These are phyloP conservation scores for Pseudocercospora crystallina DNA, from an alignment of 2,329 filamentous ascomycete genomes.

Conservation along the genomic window DNA sequence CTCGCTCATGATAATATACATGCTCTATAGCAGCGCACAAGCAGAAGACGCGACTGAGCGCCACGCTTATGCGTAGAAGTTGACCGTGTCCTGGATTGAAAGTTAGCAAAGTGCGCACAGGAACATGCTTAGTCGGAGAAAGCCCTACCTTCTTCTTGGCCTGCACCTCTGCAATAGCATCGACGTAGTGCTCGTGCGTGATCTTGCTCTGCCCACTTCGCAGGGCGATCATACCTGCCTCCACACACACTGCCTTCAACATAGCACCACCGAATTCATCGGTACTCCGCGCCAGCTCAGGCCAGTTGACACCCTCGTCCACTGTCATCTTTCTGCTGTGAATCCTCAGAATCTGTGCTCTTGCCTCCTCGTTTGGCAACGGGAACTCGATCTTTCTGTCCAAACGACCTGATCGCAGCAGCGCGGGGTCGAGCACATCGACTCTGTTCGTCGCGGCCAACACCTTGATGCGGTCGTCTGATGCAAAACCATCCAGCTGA, in stretches of 20 bases:
- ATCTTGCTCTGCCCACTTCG: slow-evolving; percentile 95
- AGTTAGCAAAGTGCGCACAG: slow-evolving; percentile 10
- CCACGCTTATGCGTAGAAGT: slow-evolving; percentile 36
- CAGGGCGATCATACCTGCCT: slow-evolving; percentile 98
- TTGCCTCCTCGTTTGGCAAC: slow-evolving; percentile 93
- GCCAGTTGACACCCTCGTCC: slow-evolving; percentile 90
- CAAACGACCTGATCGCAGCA: slow-evolving; percentile 91
- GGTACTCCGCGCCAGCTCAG: slow-evolving; percentile 89
- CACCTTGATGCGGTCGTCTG: slow-evolving; percentile 91
- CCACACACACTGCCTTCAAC: slow-evolving; percentile 97
- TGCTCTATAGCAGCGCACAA: slow-evolving; percentile 12
- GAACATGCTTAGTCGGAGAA: not conserved
- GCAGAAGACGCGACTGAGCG: slow-evolving; percentile 7
- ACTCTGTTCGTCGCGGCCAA: slow-evolving; percentile 99
- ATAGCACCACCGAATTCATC: slow-evolving; percentile 98
- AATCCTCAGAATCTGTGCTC: slow-evolving; percentile 95
- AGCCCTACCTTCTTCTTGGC: slow-evolving; percentile 78
- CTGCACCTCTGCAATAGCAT: slow-evolving; percentile 95
- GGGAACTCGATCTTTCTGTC: slow-evolving; percentile 99
- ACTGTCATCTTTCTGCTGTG: slow-evolving; percentile 99
- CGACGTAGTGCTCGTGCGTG: slow-evolving; percentile 96
- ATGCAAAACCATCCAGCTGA: slow-evolving; percentile 96
- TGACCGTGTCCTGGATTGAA: slow-evolving; percentile 34
- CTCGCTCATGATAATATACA: slow-evolving; percentile 18
- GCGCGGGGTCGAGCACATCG: slow-evolving; percentile 92